Base-by-base conservation (phyloP, 108 stramenopile genomes). In the Phaeodactylum tricornutum region DNA sequence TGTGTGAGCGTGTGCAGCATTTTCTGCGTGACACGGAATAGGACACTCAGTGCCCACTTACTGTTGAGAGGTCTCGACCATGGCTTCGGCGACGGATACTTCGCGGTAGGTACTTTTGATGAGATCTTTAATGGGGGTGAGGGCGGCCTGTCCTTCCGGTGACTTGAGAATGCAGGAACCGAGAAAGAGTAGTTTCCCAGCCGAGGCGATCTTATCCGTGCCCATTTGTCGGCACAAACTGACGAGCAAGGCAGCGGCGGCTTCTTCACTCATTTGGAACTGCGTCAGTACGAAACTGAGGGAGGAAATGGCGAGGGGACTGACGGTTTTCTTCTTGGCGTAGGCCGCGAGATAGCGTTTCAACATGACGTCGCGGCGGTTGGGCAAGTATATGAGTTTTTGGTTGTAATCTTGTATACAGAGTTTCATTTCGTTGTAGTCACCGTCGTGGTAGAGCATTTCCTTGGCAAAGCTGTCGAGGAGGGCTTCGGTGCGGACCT, bases 381-480 rank as follows among this genome's bases (percentile, higher is more conserved):
- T 36, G 49, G 83, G 53, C 64, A 81, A 46, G 49, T 37, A 68
- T 26, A 75, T 50, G 47, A 92, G 46, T 47, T 86, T 80, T 54
- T 66, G 70, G 38, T 43, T 74, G 61, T 77, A 86, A 32, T 80
- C 77, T 29, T 61, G 52, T 46, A 65, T 54, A 22, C 79, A 77
- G 33, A 78, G 23, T 40, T 71, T 67, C 84, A 92, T 81, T 55
- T 83, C 77, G 52, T 87, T 81, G 24, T 67, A 69, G 41, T 86
- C 74, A 11, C 81, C 83, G 36, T 77, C 81, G 35, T 88, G 84
- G 57, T 84, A 84, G 11, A 82, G 56, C 67, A 92, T 87, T 57
- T 88, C 84, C 11, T 36, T 66, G 41, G 85, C 81, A 59, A 72
- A 77, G 24, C 42, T 40, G 16, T 74, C 75, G 22, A 84, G 54